Evolutionary conservation across 2,329 filamentous ascomycete genomes (phyloP), one percentile per base, ranked within the genome.

Genomic region (Thermomyces lanuginosus): DNA sequence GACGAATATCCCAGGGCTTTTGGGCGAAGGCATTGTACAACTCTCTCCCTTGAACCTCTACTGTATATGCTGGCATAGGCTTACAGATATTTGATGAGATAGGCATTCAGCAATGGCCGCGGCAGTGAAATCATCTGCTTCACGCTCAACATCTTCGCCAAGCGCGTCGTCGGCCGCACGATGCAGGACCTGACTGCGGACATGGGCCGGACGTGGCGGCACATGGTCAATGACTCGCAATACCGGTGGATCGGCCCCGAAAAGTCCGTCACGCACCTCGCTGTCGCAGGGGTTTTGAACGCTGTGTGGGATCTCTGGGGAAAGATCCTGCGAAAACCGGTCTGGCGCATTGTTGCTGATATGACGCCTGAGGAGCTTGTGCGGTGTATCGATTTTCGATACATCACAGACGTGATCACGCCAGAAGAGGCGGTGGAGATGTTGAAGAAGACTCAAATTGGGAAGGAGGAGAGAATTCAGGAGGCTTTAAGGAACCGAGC

Each of bases 251-350:
- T 92, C 45, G 83, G 83, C 0, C 83, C 83, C 0, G 83, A 92
- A 46, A 92, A 92, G 57, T 82, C 83, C 34, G 83, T 92, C 24
- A 91, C 89, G 40, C 83, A 92, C 55, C 76, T 92, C 5, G 83
- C 82, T 2, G 71, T 92, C 8, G 82, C 80, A 14, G 78, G 81
- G 21, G 76, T 92, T 8, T 78, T 91, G 40, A 92, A 92, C 51
- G 82, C 82, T 9, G 64, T 92, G 42, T 92, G 83, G 83, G 83
- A 92, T 52, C 69, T 92, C n/a, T 92, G 83, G 83, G 82, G 79
- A 27, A 92, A 91, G 60, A 66, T 66, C 2, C 67, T 89, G 17
- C 64, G 68, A 37, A 92, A 92, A 61, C 83, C 83, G 3, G 80
- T 92, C 9, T 92, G 83, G 83, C 69, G 73, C 33, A 76, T 92